These are phyloP conservation scores for Lathyrus aphaca DNA, from an alignment of 306 rosid species.

Conservation along the genomic window DNA sequence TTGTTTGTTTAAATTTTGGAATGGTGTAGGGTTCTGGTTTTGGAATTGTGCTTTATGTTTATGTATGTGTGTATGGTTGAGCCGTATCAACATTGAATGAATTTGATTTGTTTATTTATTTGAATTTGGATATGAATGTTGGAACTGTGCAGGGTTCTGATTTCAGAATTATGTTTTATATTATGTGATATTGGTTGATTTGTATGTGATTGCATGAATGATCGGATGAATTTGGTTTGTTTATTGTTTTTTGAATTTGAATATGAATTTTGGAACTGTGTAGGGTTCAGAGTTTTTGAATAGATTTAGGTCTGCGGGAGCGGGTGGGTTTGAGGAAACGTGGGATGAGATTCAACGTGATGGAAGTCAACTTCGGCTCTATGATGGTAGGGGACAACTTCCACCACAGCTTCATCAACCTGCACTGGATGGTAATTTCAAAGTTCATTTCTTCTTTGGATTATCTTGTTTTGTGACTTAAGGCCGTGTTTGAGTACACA, in stretches of 20 bases:
- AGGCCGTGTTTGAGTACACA: neutral
- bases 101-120: too few species aligned
- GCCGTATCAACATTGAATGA: too few species aligned
- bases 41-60: too few species aligned
- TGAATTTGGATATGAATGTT: too few species aligned
- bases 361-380: conserved; percentile 37
- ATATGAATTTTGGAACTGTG: conserved; percentile 17
- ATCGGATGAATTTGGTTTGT: neutral
- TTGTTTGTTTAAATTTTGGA: too few species aligned
- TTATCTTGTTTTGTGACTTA: neutral
- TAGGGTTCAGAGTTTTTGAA: conserved; percentile 79
- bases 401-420: conserved; percentile 63
- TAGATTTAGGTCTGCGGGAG: conserved; percentile 64
- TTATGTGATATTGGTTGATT: neutral
- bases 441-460: conserved; percentile 5
- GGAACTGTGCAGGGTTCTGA: too few species aligned
- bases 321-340: conserved; percentile 64
- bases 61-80: too few species aligned
- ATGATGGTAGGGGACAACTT: conserved; percentile 43
- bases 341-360: conserved; percentile 79
- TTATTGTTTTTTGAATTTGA: neutral
- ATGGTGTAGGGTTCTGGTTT: too few species aligned
- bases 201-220: neutral
- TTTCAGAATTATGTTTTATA: neutral
- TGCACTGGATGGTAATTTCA: conserved; percentile 56